These are phyloP conservation scores for Kodamaea nitidulidarum DNA, from an alignment of 805 yeast species.

Conservation along the genomic window DNA sequence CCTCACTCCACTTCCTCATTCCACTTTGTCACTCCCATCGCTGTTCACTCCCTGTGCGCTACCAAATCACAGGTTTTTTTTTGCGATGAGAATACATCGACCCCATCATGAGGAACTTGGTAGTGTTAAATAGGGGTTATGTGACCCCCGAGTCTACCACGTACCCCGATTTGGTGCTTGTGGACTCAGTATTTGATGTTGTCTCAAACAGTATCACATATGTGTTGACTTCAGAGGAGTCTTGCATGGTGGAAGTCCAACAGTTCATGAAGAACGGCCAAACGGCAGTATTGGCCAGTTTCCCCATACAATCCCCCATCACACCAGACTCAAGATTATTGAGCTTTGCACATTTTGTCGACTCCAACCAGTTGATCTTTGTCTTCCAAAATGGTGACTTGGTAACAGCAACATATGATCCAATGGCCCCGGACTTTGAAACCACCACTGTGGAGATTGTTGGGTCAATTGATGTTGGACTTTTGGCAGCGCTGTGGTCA, in stretches of 20 bases:
- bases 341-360: conserved; percentile 66
- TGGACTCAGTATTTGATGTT: conserved; percentile 62
- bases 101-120: conserved; percentile 43
- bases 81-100: conserved; percentile 5
- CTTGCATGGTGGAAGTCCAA: conserved; percentile 66
- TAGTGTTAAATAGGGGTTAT: conserved; percentile 51
- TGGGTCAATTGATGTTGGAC: conserved; percentile 77
- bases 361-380: conserved; percentile 59
- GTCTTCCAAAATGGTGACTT: conserved; percentile 77
- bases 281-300: conserved; percentile 54
- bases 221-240: conserved; percentile 51
- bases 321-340: conserved; percentile 29
- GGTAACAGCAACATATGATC: conserved; percentile 58
- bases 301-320: conserved; percentile 42
- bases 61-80: conserved; percentile 2
- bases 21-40: no score
- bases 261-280: conserved; percentile 65
- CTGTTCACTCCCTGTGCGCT: neutral
- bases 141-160: conserved; percentile 51
- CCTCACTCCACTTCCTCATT: no score
- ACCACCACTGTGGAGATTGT: conserved; percentile 66
- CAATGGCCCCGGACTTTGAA: conserved; percentile 42
- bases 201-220: conserved; percentile 69
- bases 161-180: conserved; percentile 60
- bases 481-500: conserved; percentile 77